Conservation (phyloP, 1,284 basidiomycete genomes). For the Ustanciosporium gigantosporum region DNA sequence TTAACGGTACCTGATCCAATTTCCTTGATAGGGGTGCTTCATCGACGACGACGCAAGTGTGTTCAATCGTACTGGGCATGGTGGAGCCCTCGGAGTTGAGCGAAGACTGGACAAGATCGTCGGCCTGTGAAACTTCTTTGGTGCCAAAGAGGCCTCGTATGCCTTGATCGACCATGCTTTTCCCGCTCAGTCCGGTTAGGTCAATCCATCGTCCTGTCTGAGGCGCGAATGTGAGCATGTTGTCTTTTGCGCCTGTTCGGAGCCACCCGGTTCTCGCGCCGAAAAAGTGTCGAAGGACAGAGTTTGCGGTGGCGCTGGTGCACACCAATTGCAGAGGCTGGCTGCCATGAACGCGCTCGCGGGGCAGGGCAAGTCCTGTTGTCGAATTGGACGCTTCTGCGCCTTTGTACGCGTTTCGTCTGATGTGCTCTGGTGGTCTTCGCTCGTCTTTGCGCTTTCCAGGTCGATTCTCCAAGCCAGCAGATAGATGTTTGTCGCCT, state of each 20-base stretch:
- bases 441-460: constrained; percentile 34
- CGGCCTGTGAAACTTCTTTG: constrained; percentile 16
- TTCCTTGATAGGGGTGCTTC: constrained; percentile 22
- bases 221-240: constrained; percentile 15
- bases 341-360: constrained; percentile 13
- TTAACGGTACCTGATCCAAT: constrained; percentile 17
- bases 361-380: constrained; percentile 26
- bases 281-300: constrained; percentile 58
- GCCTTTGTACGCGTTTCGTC: constrained; percentile 44
- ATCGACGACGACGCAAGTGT: constrained; percentile 56
- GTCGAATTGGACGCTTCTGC: constrained; percentile 18
- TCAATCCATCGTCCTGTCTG: constrained; percentile 56
- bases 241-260: constrained; percentile 46
- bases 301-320: constrained; percentile 56
- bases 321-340: constrained; percentile 53
- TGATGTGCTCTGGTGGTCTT: constrained; percentile 43
- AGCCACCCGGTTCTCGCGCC: constrained; percentile 59
- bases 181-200: constrained; percentile 48
- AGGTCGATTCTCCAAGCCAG: constrained; percentile 49
- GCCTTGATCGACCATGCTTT: constrained; percentile 35
- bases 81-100: constrained; percentile 11
- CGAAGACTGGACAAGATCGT: constrained; percentile 17
- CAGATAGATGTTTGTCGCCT: constrained; percentile 39
- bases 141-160: constrained; percentile 28
- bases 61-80: constrained; percentile 47